Conservation (phyloP, 2,329 filamentous ascomycete genomes). For the Fusarium metavorans region DNA sequence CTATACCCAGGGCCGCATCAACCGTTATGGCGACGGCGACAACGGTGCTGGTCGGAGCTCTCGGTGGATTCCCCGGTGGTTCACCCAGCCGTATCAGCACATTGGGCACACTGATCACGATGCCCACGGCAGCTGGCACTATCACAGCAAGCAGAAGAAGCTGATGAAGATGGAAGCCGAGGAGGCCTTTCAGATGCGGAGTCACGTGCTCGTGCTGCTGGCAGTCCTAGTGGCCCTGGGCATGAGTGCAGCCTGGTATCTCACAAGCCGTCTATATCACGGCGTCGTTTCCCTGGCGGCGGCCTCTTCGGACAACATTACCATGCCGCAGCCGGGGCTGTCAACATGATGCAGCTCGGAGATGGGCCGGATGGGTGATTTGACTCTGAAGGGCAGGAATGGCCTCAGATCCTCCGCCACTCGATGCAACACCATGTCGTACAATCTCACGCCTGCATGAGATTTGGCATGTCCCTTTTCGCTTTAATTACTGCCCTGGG, state of each 20-base stretch:
- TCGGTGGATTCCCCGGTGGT: conserved; percentile 32
- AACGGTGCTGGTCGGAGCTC: conserved; percentile 46
- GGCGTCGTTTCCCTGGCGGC: conserved; percentile 22
- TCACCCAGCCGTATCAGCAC: conserved; percentile 55
- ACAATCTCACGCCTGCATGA: neutral
- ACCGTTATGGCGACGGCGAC: conserved; percentile 47
- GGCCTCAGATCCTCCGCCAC: neutral
- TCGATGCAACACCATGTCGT: neutral
- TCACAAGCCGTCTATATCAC: conserved; percentile 30
- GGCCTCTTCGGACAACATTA: conserved; percentile 12
- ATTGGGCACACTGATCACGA: conserved; percentile 40
- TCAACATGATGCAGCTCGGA: conserved; percentile 10
- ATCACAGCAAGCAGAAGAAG: conserved; percentile 69
- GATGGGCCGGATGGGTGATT: neutral
- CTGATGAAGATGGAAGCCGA: conserved; percentile 71
- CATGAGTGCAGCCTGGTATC: conserved; percentile 26
- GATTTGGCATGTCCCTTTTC: neutral
- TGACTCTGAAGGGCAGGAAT: neutral
- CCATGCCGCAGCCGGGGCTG: conserved; percentile 12
- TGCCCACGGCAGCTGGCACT: conserved; percentile 54
- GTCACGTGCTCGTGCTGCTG: conserved; percentile 64
- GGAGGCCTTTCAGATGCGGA: conserved; percentile 72
- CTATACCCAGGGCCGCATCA: conserved; percentile 63
- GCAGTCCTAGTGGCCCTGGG: conserved; percentile 44
- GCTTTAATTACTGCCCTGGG: conserved; percentile 2